Conservation (phyloP, 257 asterid genomes). For the Penstemon davidsonii region DNA sequence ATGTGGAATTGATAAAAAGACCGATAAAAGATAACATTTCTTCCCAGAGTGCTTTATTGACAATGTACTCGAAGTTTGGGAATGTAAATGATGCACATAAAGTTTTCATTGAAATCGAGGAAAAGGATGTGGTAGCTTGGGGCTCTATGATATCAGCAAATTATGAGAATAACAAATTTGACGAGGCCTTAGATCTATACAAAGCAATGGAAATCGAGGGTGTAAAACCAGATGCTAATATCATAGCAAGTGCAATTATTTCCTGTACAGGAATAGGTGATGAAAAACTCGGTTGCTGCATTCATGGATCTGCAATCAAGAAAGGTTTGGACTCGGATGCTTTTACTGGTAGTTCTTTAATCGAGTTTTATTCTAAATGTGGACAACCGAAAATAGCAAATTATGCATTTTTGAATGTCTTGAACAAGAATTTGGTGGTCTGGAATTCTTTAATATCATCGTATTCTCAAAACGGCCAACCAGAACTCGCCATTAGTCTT, state of each 20-base stretch:
- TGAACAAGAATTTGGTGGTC: slow-evolving; percentile 60
- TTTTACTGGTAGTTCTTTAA: slow-evolving; percentile 58
- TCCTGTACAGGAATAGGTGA: slow-evolving; percentile 45
- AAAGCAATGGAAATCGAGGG: slow-evolving; percentile 52
- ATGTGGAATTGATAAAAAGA: slow-evolving; percentile 66
- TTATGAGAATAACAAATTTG: slow-evolving; percentile 48
- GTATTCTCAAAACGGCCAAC: slow-evolving; percentile 59
- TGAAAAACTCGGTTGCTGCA: slow-evolving; percentile 43
- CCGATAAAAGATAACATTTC: slow-evolving; percentile 52
- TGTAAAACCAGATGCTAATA: slow-evolving; percentile 57
- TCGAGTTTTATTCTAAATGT: slow-evolving; percentile 60
- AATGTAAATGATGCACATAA: slow-evolving; percentile 39
- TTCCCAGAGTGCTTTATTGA: slow-evolving; percentile 66
- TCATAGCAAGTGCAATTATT: slow-evolving; percentile 46
- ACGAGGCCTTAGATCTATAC: slow-evolving; percentile 52
- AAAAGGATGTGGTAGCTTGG: slow-evolving; percentile 80
- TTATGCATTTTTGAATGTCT: slow-evolving; percentile 43
- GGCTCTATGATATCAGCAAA: slow-evolving; percentile 73
- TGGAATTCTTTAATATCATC: slow-evolving; percentile 85
- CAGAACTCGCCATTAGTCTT: slow-evolving; percentile 52
- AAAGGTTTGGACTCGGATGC: slow-evolving; percentile 58
- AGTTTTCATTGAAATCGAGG: slow-evolving; percentile 57
- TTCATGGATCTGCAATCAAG: slow-evolving; percentile 66
- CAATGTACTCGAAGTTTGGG: slow-evolving; percentile 85
- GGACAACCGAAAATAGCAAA: slow-evolving; percentile 54